Base-by-base conservation (phyloP, 345 rosid genomes). In the Murraya koenigii region DNA sequence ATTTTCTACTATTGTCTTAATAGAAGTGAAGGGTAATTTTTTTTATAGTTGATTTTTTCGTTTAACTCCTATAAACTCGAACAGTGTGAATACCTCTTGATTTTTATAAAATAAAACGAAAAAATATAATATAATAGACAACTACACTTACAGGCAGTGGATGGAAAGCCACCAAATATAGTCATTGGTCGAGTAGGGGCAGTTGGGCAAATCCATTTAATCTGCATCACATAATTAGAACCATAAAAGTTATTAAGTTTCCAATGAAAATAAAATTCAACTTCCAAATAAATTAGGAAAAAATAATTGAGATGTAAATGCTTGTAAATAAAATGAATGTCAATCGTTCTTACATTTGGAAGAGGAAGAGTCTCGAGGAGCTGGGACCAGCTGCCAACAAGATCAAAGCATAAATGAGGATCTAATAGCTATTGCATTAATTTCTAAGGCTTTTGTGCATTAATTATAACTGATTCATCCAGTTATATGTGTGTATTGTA, bases 151-250 rank as follows among this genome's bases (percentile, higher is more conserved):
- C 99, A 96, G 77, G 99, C 98, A 75, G 97, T 94, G 75, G 98
- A 90, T 67, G 98, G 99, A 77, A 94, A 94, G 82, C 99, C 99
- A 79, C 97, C 98, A 85, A 96, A 96, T 75, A 94, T 66, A 72
- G 88, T 86, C 83, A 96, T 80, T 10, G 97, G 99, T 76, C 70
- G 97, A 82, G 95, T 89, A 75, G 99, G 98, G 79, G 99, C 95
- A 82, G 99, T 96, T 14, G 99, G 99, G 86, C 99, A 96, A 79
- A 96, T 92, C 99, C 99, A 94, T 85, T 96, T 96, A 78, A 96
- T 94, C 98, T 96, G 89, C 61, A 85, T 63, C 75, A 78, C 35
- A 55, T 22, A 55, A 71, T 79, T 71, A 64, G 22, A 67, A 52
- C 63, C 63, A 60, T 26, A 71, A 69, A 80, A 44, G 65, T 72